Base-by-base conservation (phyloP, 306 rosid genomes). In the Casuarina equisetifolia region DNA sequence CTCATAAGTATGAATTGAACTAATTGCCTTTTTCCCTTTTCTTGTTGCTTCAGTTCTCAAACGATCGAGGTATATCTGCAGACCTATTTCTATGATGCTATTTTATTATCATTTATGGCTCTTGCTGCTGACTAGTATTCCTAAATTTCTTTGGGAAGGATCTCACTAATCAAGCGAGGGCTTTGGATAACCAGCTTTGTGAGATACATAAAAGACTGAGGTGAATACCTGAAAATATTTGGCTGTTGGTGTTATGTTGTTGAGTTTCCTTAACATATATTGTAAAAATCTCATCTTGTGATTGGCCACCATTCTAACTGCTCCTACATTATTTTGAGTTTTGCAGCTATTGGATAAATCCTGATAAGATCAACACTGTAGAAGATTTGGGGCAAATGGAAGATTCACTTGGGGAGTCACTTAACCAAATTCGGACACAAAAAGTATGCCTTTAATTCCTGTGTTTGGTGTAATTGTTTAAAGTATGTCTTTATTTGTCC, bases 311-410 rank as follows among this genome's bases (percentile, higher is more conserved):
- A 44, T 64, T 77, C 66, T 55, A 58, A 35, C 73, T 80, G 74
- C 68, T 75, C 61, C 57, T 80, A 19, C 80, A 46, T 62, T n/a
- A 71, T 80, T 72, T 76, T 81, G 83, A 51, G 54, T 52, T 79
- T 38, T 82, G 79, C 84, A 92, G 97, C 86, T 80, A 78, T 74
- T 93, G 95, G 92, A 75, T 50, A 45, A 86, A 88, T 55, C 89
- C 80, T 52, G 93, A 87, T 63, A 87, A 90, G 88, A 85, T 93
- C 63, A 88, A 83, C 78, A 86, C 63, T 83, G 84, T 88, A 69
- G 96, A 93, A 45, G 85, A 91, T 66, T 81, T 93, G 88, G 84
- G 82, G 68, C 92, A 86, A 46, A 86, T 91, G 97, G 97, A 93
- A 88, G 86, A 83, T 83, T 93, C 96, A 72, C 57, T 91, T 10